phyloP scores from a whole-genome alignment of 2,329 filamentous ascomycete species.

The Diaporthe sp. region DNA sequence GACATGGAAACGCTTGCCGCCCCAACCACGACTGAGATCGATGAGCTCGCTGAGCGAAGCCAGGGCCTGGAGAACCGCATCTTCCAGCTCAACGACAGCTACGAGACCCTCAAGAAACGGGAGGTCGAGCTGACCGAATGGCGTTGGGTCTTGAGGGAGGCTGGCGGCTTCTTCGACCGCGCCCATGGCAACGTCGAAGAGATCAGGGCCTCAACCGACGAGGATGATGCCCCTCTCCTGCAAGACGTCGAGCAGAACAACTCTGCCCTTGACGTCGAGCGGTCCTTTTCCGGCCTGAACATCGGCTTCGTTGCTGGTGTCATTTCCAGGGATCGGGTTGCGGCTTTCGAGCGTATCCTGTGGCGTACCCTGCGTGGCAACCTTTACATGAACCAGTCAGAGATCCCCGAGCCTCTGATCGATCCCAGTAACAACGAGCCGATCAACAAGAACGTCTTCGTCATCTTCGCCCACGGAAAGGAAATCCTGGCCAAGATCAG shows the following conservation, averaged over 20 bases:
- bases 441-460: conserved; percentile 97
- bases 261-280: conserved; percentile 77
- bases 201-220: conserved; percentile 89
- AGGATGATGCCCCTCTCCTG: conserved; percentile 93
- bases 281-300: conserved; percentile 97
- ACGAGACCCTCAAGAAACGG: conserved; percentile 97
- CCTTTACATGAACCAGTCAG: conserved; percentile 99
- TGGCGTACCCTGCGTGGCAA: conserved; percentile 98
- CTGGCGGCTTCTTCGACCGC: conserved; percentile 96
- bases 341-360: conserved; percentile 95
- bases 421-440: conserved; percentile 94
- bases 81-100: conserved; percentile 94
- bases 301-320: conserved; percentile 98
- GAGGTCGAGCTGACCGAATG: conserved; percentile 98
- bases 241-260: conserved; percentile 91
- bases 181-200: conserved; percentile 97
- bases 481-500: conserved; percentile 99
- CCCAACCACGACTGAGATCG: conserved; percentile 93
- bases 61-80: conserved; percentile 94
- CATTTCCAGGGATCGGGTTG: conserved; percentile 92
- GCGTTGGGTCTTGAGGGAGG: conserved; percentile 97
- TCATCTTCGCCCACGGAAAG: conserved; percentile 98
- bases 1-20: conserved; percentile 89
- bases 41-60: conserved; percentile 92
- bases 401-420: conserved; percentile 93